phyloP scores from a whole-genome alignment of 345 rosid genomes.

The Rhodomyrtus tomentosa region DNA sequence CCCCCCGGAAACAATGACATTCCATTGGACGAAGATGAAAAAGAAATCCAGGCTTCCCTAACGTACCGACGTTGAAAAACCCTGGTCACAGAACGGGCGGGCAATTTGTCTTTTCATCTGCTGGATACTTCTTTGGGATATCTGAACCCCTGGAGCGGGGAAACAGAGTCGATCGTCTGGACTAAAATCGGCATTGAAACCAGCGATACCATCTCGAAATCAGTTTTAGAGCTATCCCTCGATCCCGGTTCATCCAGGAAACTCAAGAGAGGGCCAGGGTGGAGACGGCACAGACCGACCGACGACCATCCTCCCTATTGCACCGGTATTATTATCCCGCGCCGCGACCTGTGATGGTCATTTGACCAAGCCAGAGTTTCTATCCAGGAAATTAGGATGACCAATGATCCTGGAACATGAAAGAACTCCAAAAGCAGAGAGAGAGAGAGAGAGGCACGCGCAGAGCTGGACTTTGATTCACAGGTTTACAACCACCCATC shows the following conservation, averaged over 20 bases:
- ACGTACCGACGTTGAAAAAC: background rate
- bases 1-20: background rate
- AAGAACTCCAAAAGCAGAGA: background rate
- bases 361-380: background rate
- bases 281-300: background rate
- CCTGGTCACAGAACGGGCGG: background rate
- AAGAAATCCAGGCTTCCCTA: background rate
- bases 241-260: background rate
- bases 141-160: background rate
- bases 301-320: background rate
- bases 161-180: background rate
- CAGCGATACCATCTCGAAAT: background rate
- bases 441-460: background rate
- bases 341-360: background rate
- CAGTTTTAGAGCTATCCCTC: background rate
- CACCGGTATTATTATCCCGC: background rate
- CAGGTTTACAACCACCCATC: slow-evolving; percentile 22
- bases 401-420: background rate
- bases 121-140: background rate
- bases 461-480: background rate
- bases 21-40: background rate
- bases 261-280: background rate
- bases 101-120: background rate
- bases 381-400: background rate
- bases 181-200: background rate